Conservation (phyloP, 371 early-diverging fungal species). For the Saksenaea oblongispora region DNA sequence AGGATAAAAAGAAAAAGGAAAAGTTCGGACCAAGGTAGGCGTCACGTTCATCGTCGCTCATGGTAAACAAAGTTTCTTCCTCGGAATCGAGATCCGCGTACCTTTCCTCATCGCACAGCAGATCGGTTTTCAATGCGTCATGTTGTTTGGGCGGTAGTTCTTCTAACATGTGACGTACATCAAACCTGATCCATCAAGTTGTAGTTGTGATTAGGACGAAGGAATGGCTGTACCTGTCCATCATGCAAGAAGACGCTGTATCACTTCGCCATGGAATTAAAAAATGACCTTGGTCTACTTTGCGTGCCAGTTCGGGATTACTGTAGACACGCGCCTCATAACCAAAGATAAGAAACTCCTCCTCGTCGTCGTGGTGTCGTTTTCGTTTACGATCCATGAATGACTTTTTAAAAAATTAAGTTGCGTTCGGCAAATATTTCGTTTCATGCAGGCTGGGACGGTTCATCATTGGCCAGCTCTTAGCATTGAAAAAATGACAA, state of each 20-base stretch:
- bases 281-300: slow-evolving; percentile 20
- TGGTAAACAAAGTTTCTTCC: slow-evolving; percentile 18
- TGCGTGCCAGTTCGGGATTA: slow-evolving; percentile 13
- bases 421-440: no score
- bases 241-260: not conserved
- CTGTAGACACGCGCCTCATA: slow-evolving; percentile 28
- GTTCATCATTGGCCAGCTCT: no score
- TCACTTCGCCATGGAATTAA: slow-evolving; percentile 26
- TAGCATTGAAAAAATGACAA: no score
- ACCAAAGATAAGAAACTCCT: slow-evolving; percentile 24
- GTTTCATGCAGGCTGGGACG: no score
- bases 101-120: slow-evolving; percentile 17
- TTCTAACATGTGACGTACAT: slow-evolving; percentile 27
- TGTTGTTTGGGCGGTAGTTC: not conserved
- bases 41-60: slow-evolving; percentile 27
- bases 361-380: not conserved
- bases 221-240: slow-evolving; percentile 19
- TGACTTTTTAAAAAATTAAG: no score
- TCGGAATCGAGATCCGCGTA: slow-evolving; percentile 28
- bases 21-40: slow-evolving; percentile 13
- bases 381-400: no score
- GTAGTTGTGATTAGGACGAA: not conserved
- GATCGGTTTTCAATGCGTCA: not conserved
- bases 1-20: not conserved
- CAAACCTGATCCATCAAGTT: slow-evolving; percentile 15